Percentiles rank a stretch among this genome's conserved stretches.
phyloP scores from a whole-genome alignment of 1,284 basidiomycete genomes.

The Fistulina hepatica region DNA sequence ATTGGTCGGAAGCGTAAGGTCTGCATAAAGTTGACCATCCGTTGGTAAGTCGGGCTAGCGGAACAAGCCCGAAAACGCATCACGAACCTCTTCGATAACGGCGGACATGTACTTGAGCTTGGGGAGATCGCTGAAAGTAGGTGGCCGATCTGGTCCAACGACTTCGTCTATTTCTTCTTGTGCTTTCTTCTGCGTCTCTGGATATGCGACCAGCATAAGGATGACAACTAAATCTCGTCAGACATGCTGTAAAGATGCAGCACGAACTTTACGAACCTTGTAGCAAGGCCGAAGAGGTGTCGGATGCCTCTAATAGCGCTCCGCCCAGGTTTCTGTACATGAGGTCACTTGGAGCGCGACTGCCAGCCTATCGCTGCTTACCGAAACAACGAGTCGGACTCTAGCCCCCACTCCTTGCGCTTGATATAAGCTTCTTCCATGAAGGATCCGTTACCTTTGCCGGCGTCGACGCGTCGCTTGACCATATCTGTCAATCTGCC shows the following conservation, averaged over 20 bases:
- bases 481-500: conserved; percentile 15
- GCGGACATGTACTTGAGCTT: conserved; percentile 20
- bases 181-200: conserved; percentile 3
- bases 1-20: conserved; percentile 17
- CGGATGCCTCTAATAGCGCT: conserved; percentile 14
- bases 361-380: neutral
- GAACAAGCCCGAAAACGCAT: neutral
- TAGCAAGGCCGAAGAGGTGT: conserved; percentile 13
- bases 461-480: conserved; percentile 14
- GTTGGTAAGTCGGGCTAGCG: neutral
- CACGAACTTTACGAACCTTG: too few relatives aligned
- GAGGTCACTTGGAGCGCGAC: neutral
- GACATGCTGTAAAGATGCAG: too few relatives aligned
- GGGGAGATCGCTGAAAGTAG: neutral
- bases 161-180: conserved; percentile 2
- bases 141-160: neutral
- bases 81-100: conserved; percentile 18
- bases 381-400: conserved; percentile 8
- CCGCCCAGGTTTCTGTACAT: conserved; percentile 16
- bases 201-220: neutral
- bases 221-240: too few relatives aligned
- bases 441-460: conserved; percentile 15
- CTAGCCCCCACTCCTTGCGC: conserved; percentile 11
- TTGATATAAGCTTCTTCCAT: conserved; percentile 16
- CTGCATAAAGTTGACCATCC: conserved; percentile 4